Conservation (phyloP, 257 asterid genomes). For the Solanum megistacrolobum region DNA sequence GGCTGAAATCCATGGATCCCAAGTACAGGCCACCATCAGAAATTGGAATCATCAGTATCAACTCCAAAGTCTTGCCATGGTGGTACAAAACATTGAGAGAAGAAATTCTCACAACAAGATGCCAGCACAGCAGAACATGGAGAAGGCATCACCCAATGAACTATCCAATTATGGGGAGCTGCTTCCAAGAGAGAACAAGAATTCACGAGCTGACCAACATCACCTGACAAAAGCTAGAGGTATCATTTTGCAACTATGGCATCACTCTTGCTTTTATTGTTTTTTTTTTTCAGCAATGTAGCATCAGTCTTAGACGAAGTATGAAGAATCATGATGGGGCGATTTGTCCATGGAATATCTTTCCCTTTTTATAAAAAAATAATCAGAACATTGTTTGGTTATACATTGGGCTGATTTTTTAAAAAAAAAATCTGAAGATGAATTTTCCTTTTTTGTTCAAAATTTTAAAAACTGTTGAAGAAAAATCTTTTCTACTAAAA, state of each 20-base stretch:
- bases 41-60: conserved; percentile 21
- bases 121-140: conserved; percentile 11
- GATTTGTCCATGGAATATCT: background rate
- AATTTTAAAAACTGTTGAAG: background rate
- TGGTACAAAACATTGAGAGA: conserved; percentile 18
- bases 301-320: background rate
- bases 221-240: conserved; percentile 41
- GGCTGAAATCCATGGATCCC: conserved; percentile 22
- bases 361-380: background rate
- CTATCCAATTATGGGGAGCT: conserved; percentile 9
- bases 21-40: conserved; percentile 9
- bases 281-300: background rate
- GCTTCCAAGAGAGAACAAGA: conserved; percentile 23
- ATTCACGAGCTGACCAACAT: conserved; percentile 8
- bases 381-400: background rate
- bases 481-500: background rate
- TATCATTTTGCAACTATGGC: conserved; percentile 10
- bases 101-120: conserved; percentile 12
- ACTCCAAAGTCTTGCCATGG: conserved; percentile 7
- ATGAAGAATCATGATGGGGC: background rate
- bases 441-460: background rate
- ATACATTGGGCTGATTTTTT: background rate
- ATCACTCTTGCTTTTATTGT: background rate
- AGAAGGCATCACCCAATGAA: conserved; percentile 26
- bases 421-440: background rate